These are phyloP conservation scores for Lactarius sanguifluus DNA, from an alignment of 768 basidiomycete genomes.

Conservation along the genomic window DNA sequence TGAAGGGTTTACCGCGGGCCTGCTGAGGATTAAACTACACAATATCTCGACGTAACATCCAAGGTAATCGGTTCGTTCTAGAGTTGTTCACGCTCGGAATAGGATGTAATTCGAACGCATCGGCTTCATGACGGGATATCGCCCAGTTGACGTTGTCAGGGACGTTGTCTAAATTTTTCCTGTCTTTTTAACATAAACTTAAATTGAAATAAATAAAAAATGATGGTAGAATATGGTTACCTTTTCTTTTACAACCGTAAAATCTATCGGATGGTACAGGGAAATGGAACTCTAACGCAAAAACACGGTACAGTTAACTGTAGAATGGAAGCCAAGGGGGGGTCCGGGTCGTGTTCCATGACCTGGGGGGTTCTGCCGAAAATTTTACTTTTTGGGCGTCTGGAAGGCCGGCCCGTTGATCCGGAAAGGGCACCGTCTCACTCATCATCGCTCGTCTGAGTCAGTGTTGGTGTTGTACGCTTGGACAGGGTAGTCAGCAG, in stretches of 20 bases:
- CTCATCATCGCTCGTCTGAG: too few relatives aligned
- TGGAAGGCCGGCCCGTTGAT: too few relatives aligned
- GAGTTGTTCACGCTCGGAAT: background rate
- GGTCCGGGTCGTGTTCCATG: too few relatives aligned
- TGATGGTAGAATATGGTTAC: background rate
- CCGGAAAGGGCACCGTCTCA: too few relatives aligned
- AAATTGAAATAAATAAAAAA: background rate
- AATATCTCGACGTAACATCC: background rate
- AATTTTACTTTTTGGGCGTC: too few relatives aligned
- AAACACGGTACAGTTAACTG: background rate
- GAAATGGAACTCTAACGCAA: background rate
- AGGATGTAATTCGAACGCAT: background rate
- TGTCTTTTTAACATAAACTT: background rate
- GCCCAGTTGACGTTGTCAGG: background rate
- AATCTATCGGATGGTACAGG: background rate
- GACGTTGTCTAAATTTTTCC: too few relatives aligned
- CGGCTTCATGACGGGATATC: background rate
- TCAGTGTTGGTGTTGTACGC: too few relatives aligned
- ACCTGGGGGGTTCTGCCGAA: too few relatives aligned
- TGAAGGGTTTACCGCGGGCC: background rate
- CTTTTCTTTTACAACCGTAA: background rate
- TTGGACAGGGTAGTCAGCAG: too few relatives aligned
- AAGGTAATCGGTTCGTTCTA: background rate
- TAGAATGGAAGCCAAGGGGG: background rate
- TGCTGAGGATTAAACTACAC: background rate